A percentile compares a stretch with the other conserved stretches of the same genome.
Conservation (phyloP, 2,329 filamentous ascomycete species). For the Nigrospora oryzae region DNA sequence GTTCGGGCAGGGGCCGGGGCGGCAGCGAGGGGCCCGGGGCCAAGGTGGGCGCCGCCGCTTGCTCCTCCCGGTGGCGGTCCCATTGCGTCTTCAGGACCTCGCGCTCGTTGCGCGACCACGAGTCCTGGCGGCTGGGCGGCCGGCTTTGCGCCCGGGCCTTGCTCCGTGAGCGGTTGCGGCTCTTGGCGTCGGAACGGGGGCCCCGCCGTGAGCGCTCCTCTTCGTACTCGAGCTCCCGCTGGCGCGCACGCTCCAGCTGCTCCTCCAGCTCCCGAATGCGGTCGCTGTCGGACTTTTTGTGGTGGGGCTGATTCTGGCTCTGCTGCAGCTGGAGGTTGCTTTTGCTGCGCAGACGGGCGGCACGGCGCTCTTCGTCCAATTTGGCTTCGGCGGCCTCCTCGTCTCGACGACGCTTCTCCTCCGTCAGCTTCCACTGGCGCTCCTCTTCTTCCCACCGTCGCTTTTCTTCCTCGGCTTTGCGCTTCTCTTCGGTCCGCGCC, state of each 20-base stretch:
- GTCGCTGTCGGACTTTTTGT: constrained; percentile 46
- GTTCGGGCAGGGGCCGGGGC: constrained; percentile 32
- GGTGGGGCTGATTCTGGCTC: constrained; percentile 76
- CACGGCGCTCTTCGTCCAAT: constrained; percentile 56
- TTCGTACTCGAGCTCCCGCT: constrained; percentile 57
- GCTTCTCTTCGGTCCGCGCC: constrained; percentile 52
- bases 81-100: constrained; percentile 52
- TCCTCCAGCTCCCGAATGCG: constrained; percentile 76
- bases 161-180: constrained; percentile 31
- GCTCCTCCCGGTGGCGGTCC: constrained; percentile 31
- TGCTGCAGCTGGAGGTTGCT: constrained; percentile 65
- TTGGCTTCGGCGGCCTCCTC: constrained; percentile 65
- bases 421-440: constrained; percentile 66
- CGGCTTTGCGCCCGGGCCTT: constrained; percentile 38
- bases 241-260: constrained; percentile 53
- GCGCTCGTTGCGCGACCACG: constrained; percentile 57
- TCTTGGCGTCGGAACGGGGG: constrained; percentile 18
- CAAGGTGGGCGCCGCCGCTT: constrained; percentile 10
- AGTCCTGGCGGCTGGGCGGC: constrained; percentile 48
- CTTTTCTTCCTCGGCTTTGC: constrained; percentile 58
- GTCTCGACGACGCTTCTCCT: constrained; percentile 62
- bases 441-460: constrained; percentile 73
- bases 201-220: constrained; percentile 38
- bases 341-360: constrained; percentile 40
- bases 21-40: constrained; percentile 15